Evolutionary conservation across 2,329 filamentous ascomycete species (phyloP).

Genomic region (Trichocomaceae sp.): DNA sequence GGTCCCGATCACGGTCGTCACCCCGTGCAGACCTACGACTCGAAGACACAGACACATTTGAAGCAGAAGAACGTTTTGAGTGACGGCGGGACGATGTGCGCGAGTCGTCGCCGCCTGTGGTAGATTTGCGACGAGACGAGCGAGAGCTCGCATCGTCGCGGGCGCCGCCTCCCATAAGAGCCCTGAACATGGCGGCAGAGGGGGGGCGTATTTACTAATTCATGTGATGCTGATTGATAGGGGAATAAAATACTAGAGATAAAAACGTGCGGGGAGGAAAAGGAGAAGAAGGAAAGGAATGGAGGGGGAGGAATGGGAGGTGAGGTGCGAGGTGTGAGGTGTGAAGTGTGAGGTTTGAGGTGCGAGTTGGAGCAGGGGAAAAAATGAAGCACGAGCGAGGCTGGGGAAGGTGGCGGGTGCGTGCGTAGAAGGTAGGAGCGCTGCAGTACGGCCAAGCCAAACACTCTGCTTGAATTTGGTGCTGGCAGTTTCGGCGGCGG

Average conservation of each 20-base stretch:
- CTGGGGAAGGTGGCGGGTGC: constrained; percentile 13
- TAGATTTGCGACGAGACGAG: constrained; percentile 10
- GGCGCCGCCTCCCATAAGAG: constrained; percentile 31
- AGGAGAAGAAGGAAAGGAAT: no score
- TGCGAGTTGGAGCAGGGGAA: not conserved
- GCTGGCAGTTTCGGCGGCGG: no score
- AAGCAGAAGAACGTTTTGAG: constrained; percentile 22
- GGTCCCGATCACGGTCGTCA: constrained; percentile 40
- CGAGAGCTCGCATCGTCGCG: constrained; percentile 30
- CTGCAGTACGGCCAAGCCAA: no score
- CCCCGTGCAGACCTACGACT: constrained; percentile 38
- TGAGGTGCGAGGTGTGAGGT: not conserved
- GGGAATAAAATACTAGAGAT: not conserved
- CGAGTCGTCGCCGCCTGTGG: constrained; percentile 2
- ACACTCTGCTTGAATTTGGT: no score
- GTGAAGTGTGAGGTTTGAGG: not conserved
- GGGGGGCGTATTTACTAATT: constrained; percentile 7
- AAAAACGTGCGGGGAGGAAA: not conserved
- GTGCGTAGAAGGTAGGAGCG: not conserved
- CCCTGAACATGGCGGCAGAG: constrained; percentile 32
- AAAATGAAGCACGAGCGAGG: constrained; percentile 10
- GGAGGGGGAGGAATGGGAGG: not conserved
- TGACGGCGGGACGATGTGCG: constrained; percentile 11
- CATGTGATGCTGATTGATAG: constrained; percentile 8
- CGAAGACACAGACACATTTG: constrained; percentile 24